These are phyloP conservation scores for Aspergillus cristatus DNA, from an alignment of 495 filamentous ascomycete genomes.

Conservation along the genomic window DNA sequence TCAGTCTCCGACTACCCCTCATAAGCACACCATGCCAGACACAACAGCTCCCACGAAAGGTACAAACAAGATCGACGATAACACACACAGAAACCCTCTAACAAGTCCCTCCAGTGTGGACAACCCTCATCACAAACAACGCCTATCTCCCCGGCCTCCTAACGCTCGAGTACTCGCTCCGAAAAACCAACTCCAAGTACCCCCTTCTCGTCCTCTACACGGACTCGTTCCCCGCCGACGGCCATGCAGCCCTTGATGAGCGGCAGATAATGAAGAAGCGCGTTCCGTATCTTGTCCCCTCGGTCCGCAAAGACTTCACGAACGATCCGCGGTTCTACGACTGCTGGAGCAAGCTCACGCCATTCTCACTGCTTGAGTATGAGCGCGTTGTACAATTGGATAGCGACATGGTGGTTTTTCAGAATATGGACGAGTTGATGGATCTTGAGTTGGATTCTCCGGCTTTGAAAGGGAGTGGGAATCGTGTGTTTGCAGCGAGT, in stretches of 20 bases:
- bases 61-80: neutral
- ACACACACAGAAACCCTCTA: neutral
- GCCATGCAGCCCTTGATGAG: slow-evolving; percentile 11
- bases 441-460: slow-evolving; percentile 53
- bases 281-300: slow-evolving; percentile 12
- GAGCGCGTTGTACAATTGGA: slow-evolving; percentile 71
- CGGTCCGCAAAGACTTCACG: slow-evolving; percentile 8
- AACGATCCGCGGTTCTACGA: slow-evolving; percentile 71
- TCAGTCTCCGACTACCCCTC: too few relatives aligned
- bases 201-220: slow-evolving; percentile 23
- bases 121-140: slow-evolving; percentile 21
- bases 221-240: slow-evolving; percentile 15
- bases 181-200: slow-evolving; percentile 12
- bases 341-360: slow-evolving; percentile 73
- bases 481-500: slow-evolving; percentile 59
- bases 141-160: slow-evolving; percentile 22
- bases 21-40: too few relatives aligned
- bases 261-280: slow-evolving; percentile 14
- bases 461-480: slow-evolving; percentile 15
- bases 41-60: neutral
- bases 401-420: slow-evolving; percentile 68
- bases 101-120: slow-evolving; percentile 12
- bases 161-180: slow-evolving; percentile 20
- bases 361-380: slow-evolving; percentile 63
- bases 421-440: slow-evolving; percentile 86